Percentiles rank a stretch among this genome's conserved stretches.
These are phyloP conservation scores for Cyclocybe aegerita DNA, from an alignment of 768 basidiomycete species.

Conservation along the genomic window DNA sequence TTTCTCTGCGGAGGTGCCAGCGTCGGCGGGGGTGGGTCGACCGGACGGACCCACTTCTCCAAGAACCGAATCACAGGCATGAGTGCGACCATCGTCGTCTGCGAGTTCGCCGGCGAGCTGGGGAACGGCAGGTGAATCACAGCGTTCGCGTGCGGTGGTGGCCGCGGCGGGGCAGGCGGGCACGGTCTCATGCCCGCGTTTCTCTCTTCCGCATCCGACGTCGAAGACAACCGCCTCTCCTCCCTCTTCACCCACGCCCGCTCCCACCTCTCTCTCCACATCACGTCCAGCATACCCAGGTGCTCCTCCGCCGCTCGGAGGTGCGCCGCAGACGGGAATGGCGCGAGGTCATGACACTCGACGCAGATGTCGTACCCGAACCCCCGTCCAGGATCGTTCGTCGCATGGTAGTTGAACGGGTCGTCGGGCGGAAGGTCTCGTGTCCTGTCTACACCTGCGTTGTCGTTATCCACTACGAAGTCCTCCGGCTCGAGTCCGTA, in stretches of 20 bases:
- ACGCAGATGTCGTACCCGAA: constrained; percentile 83
- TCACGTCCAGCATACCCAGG: constrained; percentile 58
- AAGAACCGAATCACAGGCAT: constrained; percentile 67
- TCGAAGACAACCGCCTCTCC: constrained; percentile 16
- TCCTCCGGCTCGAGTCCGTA: constrained; percentile 5
- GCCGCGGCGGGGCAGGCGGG: constrained; percentile 45
- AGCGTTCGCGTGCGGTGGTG: constrained; percentile 69
- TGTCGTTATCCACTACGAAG: neutral
- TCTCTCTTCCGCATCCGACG: constrained; percentile 9
- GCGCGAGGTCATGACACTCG: constrained; percentile 82
- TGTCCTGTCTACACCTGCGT: neutral
- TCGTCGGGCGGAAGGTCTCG: constrained; percentile 27
- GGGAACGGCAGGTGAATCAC: constrained; percentile 79
- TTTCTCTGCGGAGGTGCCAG: neutral
- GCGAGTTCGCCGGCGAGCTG: constrained; percentile 56
- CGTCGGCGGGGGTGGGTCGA: constrained; percentile 21
- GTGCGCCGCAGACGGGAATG: constrained; percentile 67
- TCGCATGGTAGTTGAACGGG: constrained; percentile 40
- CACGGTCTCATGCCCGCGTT: constrained; percentile 22
- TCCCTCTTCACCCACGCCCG: constrained; percentile 21
- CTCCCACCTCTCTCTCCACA: constrained; percentile 56
- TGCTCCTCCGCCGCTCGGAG: constrained; percentile 78
- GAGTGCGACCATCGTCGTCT: constrained; percentile 54
- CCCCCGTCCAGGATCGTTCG: constrained; percentile 47
- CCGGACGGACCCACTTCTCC: constrained; percentile 60